Evolutionary conservation across 345 rosid species (phyloP).

Genomic region (Leavenworthia alabamica): DNA sequence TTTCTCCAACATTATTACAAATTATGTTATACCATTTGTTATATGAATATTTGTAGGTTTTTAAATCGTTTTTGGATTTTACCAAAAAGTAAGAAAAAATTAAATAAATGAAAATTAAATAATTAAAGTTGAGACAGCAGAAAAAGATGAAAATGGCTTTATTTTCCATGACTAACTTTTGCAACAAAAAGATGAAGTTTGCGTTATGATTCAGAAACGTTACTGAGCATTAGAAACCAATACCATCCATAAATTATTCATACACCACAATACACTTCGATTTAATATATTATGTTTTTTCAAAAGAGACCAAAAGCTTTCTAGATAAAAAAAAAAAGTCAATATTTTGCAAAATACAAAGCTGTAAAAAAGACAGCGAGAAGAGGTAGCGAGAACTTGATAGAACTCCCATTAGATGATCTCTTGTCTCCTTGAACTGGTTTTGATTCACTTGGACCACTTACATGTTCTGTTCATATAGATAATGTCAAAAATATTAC

Average conservation of each 20-base stretch:
- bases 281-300: background rate
- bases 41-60: too few species aligned
- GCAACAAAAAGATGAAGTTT: too few species aligned
- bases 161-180: too few species aligned
- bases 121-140: too few species aligned
- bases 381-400: constrained; percentile 40
- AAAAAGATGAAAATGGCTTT: too few species aligned
- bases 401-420: constrained; percentile 48
- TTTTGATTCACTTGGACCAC: constrained; percentile 55
- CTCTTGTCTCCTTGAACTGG: constrained; percentile 41
- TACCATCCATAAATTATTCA: background rate
- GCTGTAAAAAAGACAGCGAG: constrained; percentile 41
- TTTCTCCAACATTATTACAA: too few species aligned
- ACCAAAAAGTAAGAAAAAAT: too few species aligned
- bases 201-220: too few species aligned
- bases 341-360: constrained; percentile 29
- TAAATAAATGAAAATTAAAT: too few species aligned
- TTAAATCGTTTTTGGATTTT: too few species aligned
- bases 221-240: constrained; percentile 9
- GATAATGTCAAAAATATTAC: background rate
- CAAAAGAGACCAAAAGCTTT: constrained; percentile 12
- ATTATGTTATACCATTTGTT: too few species aligned
- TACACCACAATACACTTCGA: background rate
- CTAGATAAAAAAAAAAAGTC: background rate
- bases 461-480: constrained; percentile 31